Conservation (phyloP, 331 rosid species). For the Phaseolus coccineus region DNA sequence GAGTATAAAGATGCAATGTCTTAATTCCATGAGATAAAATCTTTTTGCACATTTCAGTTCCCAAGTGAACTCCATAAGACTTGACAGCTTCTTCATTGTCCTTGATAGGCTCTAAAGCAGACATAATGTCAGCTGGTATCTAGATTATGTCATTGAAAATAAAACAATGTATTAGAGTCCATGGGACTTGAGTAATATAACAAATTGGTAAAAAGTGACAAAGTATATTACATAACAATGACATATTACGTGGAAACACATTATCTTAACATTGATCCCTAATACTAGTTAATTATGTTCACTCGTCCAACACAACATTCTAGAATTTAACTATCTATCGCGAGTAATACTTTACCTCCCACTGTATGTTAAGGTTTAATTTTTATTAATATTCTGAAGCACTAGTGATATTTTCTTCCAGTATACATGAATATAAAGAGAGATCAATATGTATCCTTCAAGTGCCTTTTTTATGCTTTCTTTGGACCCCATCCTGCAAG, state of each 20-base stretch:
- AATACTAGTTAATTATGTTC: not conserved
- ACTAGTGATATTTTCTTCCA: not conserved
- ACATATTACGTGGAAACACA: conserved; percentile 1
- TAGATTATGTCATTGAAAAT: conserved; percentile 48
- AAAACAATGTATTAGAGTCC: conserved; percentile 37
- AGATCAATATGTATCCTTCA: conserved; percentile 10
- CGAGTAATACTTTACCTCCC: not conserved
- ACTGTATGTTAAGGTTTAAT: not conserved
- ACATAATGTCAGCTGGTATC: conserved; percentile 84
- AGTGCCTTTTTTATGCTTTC: not conserved
- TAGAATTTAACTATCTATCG: not conserved
- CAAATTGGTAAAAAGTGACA: conserved; percentile 20
- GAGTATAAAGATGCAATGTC: conserved; percentile 89
- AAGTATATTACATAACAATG: not conserved
- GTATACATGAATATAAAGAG: not conserved
- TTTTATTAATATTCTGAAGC: conserved; percentile 24
- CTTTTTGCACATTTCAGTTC: conserved; percentile 98
- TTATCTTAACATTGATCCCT: not conserved
- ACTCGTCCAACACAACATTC: not conserved
- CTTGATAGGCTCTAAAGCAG: conserved; percentile 95
- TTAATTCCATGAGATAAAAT: conserved; percentile 91
- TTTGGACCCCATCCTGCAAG: not conserved
- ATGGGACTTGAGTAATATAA: conserved; percentile 24
- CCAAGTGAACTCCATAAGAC: conserved; percentile 93
- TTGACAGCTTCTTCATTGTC: conserved; percentile 99